A percentile compares a stretch with the other conserved stretches of the same genome.
Evolutionary conservation across 306 rosid species (phyloP).

Genomic region (Ziziphus jujuba): DNA sequence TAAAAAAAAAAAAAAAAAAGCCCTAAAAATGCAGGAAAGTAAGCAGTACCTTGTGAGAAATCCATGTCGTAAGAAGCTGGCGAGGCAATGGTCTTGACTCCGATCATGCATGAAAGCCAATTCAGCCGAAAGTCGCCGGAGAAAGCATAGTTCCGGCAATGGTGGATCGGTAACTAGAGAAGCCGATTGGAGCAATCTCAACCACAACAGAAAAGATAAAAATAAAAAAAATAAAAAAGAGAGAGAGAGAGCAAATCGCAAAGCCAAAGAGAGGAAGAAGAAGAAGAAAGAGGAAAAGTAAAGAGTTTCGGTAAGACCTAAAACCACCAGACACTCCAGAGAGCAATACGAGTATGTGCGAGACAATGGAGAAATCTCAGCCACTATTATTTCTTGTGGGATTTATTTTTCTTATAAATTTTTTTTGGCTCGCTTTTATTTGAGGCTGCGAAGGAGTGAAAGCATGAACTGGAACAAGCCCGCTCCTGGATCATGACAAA

Average conservation of each 20-base stretch:
- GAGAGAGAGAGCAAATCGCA: not conserved
- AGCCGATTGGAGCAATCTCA: constrained; percentile 20
- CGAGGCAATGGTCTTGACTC: constrained; percentile 10
- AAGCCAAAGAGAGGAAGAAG: not conserved
- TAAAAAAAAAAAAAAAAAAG: too few species aligned
- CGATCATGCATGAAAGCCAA: constrained; percentile 30
- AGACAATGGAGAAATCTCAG: constrained; percentile 64
- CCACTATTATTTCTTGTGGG: constrained; percentile 70
- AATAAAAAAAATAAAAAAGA: too few species aligned
- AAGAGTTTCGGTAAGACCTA: constrained; percentile 18
- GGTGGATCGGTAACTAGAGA: constrained; percentile 14
- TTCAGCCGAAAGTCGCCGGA: constrained; percentile 34
- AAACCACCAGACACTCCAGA: constrained; percentile 19
- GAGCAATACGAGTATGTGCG: constrained; percentile 15
- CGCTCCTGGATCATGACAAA: constrained; percentile 35
- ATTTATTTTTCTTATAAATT: constrained; percentile 21
- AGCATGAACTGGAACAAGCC: constrained; percentile 4
- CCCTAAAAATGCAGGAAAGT: not conserved
- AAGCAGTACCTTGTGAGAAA: constrained; percentile 41
- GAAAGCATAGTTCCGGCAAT: constrained; percentile 42
- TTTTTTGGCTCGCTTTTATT: constrained; percentile 23
- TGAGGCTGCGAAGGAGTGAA: constrained; percentile 43
- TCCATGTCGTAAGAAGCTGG: constrained; percentile 33
- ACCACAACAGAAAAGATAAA: not conserved
- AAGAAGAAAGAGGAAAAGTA: constrained; percentile 3